These are phyloP conservation scores for Lasiodiplodia sp. DNA, from an alignment of 2,329 filamentous ascomycete species.

Conservation along the genomic window DNA sequence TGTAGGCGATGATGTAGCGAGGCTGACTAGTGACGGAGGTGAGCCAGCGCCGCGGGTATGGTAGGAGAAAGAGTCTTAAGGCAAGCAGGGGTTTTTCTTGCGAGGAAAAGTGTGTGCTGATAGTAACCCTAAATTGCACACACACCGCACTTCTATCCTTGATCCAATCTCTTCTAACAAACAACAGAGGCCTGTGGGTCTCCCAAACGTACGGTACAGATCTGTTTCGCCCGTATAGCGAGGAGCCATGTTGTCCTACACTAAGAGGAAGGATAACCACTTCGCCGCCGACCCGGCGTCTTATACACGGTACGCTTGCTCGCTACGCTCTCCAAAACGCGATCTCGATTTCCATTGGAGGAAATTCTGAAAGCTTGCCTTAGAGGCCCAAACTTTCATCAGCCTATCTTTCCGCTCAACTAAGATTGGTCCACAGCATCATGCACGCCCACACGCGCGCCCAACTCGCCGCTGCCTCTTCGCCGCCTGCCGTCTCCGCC, in stretches of 20 bases:
- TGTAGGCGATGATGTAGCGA: slow-evolving; percentile 17
- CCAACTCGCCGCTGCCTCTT: slow-evolving; percentile 20
- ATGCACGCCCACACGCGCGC: slow-evolving; percentile 28
- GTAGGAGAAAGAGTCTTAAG: slow-evolving; percentile 9
- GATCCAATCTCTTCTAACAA: background rate
- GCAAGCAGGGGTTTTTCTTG: background rate
- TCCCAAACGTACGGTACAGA: background rate
- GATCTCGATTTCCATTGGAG: background rate
- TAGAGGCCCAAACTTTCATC: background rate
- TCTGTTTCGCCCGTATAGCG: background rate
- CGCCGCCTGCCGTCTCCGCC: background rate
- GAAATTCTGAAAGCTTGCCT: background rate
- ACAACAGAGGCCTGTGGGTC: background rate
- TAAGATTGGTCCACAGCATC: slow-evolving; percentile 6
- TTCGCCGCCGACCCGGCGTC: slow-evolving; percentile 2
- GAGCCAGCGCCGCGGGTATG: background rate
- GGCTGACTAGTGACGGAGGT: background rate
- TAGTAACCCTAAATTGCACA: background rate
- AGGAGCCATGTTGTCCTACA: background rate
- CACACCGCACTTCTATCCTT: background rate
- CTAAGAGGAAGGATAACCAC: background rate
- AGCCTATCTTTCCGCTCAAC: background rate
- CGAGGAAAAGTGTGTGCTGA: background rate
- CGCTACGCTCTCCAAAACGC: background rate
- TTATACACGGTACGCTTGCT: slow-evolving; percentile 6